Percentiles rank a stretch among this genome's conserved stretches.
phyloP scores from a whole-genome alignment of 2,329 filamentous ascomycete species.

The Diaporthe nobilis region DNA sequence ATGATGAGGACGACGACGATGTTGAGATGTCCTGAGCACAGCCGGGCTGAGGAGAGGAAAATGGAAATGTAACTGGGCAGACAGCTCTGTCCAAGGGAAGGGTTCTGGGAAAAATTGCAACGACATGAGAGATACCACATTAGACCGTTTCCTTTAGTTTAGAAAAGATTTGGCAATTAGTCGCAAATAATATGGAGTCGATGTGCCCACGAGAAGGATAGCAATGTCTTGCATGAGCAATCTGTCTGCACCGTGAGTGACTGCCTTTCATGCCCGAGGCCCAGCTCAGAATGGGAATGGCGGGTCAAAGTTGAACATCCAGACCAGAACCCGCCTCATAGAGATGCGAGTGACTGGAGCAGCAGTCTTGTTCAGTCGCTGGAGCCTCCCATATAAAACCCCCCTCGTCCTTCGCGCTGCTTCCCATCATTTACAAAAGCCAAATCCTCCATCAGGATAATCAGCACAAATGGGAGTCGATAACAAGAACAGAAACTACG shows the following conservation, averaged over 20 bases:
- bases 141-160: conserved; percentile 28
- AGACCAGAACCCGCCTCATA: neutral
- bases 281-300: neutral
- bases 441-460: neutral
- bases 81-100: neutral
- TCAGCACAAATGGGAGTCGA: neutral
- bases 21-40: conserved; percentile 41
- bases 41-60: neutral
- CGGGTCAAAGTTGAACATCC: neutral
- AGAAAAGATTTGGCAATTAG: neutral
- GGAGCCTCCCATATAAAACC: neutral
- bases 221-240: neutral
- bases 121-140: conserved; percentile 35
- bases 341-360: neutral
- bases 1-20: conserved; percentile 39
- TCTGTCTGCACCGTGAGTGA: neutral
- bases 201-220: neutral
- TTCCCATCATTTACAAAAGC: neutral
- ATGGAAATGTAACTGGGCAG: neutral
- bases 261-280: neutral
- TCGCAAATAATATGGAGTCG: neutral
- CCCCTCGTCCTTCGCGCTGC: too few relatives aligned
- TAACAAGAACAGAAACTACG: neutral
- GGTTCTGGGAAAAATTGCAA: conserved; percentile 24
- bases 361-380: neutral